Base-by-base conservation (phyloP, 1,284 basidiomycete species). In the Leccinum fuscescens region DNA sequence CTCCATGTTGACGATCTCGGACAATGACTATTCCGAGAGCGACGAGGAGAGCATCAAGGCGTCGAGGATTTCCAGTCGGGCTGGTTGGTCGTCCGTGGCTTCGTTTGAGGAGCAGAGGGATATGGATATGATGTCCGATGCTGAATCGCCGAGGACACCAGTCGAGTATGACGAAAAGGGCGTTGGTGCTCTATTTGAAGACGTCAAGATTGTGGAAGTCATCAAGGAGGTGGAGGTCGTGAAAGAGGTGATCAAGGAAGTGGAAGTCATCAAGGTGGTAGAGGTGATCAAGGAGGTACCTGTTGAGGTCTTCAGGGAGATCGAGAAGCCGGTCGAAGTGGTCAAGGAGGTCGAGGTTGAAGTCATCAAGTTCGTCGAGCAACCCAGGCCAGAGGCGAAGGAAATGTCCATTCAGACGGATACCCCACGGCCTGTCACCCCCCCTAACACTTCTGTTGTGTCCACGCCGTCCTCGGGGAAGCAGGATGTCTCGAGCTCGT, bases 391-490 rank as follows among this genome's bases (percentile, higher is more conserved):
- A 0, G 85, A 88, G 64, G 73, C 84, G 35, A 85, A 80, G 69
- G 90, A 93, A 64, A 88, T 85, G 61, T 88, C 86, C 1, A 84
- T 86, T 31, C 91, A 93, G 75, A 93, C 91, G 3, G 92, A 93
- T 61, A 80, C 81, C 52, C 87, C 85, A 82, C 75, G 71, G n/a
- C 81, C 83, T 17, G 72, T 77, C 14, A 72, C 77, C 1, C 75
- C 75, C 17, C 67, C 76, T 15, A 64, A 66, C 12, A 64, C 73
- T 20, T 65, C 71, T 17, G 64, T 58, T 54, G 60, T 66, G 15
- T 70, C 72, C 33, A 71, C 73, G 8, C 70, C 77, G n/a, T 39
- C 64, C 22, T 61, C 71, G 1, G 67, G 61, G n/a, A 71, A 65
- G 56, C 67, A 66, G 49, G 70, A 75, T 55, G 33, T 65, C 37